A percentile compares a stretch with the other conserved stretches of the same genome.
Evolutionary conservation across 176 grass and related monocot species (phyloP).

Genomic region (Poa annua): DNA sequence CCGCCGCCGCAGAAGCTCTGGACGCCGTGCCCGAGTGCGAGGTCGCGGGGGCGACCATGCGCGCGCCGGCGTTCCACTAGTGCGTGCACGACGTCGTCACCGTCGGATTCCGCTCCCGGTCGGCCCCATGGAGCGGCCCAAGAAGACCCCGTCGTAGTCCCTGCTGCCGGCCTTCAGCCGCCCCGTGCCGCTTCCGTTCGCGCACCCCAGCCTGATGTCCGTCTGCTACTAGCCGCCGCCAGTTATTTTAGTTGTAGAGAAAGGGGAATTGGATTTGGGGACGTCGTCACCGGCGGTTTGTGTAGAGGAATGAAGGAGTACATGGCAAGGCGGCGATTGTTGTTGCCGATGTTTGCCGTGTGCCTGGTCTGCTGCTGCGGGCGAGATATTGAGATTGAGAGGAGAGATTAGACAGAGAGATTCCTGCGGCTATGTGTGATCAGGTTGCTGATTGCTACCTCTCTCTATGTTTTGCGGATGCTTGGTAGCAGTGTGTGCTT

Average conservation of each 20-base stretch:
- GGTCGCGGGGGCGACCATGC: slow-evolving; percentile 49
- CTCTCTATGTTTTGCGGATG: too few species aligned
- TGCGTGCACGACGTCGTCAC: slow-evolving; percentile 77
- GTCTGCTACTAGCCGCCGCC: slow-evolving; percentile 32
- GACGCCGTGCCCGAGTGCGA: slow-evolving; percentile 73
- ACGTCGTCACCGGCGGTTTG: background rate
- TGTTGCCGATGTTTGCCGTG: too few species aligned
- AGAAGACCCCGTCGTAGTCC: slow-evolving; percentile 49
- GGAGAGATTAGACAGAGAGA: too few species aligned
- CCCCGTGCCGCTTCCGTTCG: background rate
- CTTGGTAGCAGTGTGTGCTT: too few species aligned
- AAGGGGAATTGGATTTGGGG: background rate
- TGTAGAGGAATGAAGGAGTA: background rate
- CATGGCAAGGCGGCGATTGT: background rate
- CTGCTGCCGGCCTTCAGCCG: background rate
- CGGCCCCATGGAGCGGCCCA: slow-evolving; percentile 84
- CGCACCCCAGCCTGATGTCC: slow-evolving; percentile 19
- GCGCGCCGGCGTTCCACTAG: slow-evolving; percentile 68
- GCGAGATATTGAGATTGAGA: too few species aligned
- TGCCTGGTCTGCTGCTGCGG: too few species aligned
- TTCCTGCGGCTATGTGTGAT: too few species aligned
- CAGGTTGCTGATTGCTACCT: too few species aligned
- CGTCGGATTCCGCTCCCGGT: slow-evolving; percentile 66
- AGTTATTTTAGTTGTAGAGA: background rate
- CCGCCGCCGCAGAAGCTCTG: background rate